Base-by-base conservation (phyloP, 2,329 filamentous ascomycete genomes). In the Trichoderma atrobrunneum region DNA sequence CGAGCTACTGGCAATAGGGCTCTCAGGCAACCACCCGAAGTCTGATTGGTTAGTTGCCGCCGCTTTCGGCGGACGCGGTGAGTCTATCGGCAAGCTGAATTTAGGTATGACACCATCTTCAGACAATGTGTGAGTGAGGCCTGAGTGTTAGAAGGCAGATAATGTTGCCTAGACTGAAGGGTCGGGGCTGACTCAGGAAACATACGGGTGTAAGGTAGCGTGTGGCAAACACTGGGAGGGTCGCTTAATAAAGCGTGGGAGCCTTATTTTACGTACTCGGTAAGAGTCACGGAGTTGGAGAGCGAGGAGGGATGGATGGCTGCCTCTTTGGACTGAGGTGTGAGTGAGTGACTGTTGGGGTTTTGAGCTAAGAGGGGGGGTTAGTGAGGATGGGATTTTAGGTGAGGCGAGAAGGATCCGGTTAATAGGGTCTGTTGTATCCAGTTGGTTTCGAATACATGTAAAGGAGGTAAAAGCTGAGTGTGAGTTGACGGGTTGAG, bases 21-120 rank as follows among this genome's bases (percentile, higher is more conserved):
- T 32, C 36, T 61, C 34, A 69, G 66, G 56, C 66, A 69, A 56
- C 54, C 54, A 48, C 24, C 18, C 30, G 32, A 36, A 39, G 30
- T 12, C 8, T 34, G 32, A 68, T 69, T 69, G 56, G 54, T 59
- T 69, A 24, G 56, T 69, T 61, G 66, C 36, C 32, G 65, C 54
- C 54, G 54, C 30, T 60, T 28, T 59, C 54, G 32, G 34, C 54
- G 34, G 26, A 28, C 14, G 34, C 26, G 48, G 28, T 54, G 28
- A 65, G 63, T 65, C 63, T 24, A 32, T 26, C 28, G 43, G 39
- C 63, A 18, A 56, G 63, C 32, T 67, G 64, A 43, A 30, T 59
- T 30, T 12, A n/a, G 28, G 28, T 7, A 14, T 32, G 56, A 54
- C 48, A 54, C 48, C 48, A 54, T 54, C 21, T 24, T 51, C n/a